Evolutionary conservation across 2,329 filamentous ascomycete genomes (phyloP), one percentile per base, ranked within the genome.

Genomic region (Diaporthe longicolla): DNA sequence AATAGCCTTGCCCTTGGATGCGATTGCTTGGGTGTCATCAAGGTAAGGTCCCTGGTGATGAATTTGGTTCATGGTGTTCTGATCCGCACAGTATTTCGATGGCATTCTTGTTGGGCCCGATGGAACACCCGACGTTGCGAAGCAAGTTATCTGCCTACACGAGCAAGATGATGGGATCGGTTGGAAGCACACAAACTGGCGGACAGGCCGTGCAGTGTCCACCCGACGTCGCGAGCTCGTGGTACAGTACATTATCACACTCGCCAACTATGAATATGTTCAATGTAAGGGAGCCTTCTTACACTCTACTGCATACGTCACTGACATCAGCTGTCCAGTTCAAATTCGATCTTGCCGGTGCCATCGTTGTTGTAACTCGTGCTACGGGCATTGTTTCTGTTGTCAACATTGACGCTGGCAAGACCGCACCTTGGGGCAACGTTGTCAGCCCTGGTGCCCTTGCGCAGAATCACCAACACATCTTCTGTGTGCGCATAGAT

Each of bases 121-220:
- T 32, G 29, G 29, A 32, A 32, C 29, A 17, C 15, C 40, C 4
- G 13, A 43, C 19, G 40, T 32, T 32, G 80, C 83, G 11, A 84
- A 84, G 26, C 89, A 89, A 75, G 87, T 88, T 1, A 80, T 90
- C 73, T 90, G 89, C 74, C 81, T 90, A 7, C 89, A 90, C 76
- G 89, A 90, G 78, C 85, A 89, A 76, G 89, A 90, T 76, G 85
- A 87, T 72, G 89, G 89, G 4, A 89, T 90, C 54, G 84, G 85
- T n/a, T 90, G 87, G 87, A 90, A 90, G 77, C 88, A 90, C 79
- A 73, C 87, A 2, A 89, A 90, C 78, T 88, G 84, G 81, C 83
- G 88, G 4, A 90, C 87, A 0, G 84, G 84, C 17, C 83, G 85
- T 19, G 87, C 87, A 2, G 86, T 87, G 3, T 85, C 89, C 4